These are phyloP conservation scores for Dictyostelium intermedium DNA, from an alignment of 78 protist genomes.

Conservation along the genomic window DNA sequence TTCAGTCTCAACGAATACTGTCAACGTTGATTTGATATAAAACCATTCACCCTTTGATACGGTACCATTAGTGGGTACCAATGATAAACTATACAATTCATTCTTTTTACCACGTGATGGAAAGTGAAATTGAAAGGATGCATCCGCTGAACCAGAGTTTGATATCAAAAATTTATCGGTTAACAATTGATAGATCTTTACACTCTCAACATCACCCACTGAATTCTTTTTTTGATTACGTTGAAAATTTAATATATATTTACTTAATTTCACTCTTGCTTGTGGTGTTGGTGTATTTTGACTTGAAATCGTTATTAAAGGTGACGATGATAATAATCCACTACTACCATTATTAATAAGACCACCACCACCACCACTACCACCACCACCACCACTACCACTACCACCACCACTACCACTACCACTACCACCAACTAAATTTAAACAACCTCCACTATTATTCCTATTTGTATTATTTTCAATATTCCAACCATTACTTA, in stretches of 20 bases:
- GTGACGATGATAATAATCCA: not conserved
- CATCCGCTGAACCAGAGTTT: constrained; percentile 32
- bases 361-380: not conserved
- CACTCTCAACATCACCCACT: not conserved
- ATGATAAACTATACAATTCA: not conserved
- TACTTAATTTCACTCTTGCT: constrained; percentile 13
- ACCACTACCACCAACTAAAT: not conserved
- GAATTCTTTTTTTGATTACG: not conserved
- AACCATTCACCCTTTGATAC: constrained; percentile 64
- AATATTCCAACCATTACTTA: not conserved
- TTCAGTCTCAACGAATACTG: constrained; percentile 63
- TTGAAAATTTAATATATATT: constrained; percentile 19
- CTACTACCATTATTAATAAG: not conserved
- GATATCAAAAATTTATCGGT: constrained; percentile 55
- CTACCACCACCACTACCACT: not conserved
- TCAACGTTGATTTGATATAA: constrained; percentile 36
- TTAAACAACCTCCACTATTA: not conserved
- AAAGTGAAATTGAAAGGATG: constrained; percentile 23
- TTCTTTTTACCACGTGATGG: not conserved
- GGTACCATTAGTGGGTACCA: constrained; percentile 45
- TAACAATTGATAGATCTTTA: constrained; percentile 32
- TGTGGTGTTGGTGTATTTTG: not conserved
- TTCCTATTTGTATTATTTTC: not conserved
- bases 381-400: not conserved
- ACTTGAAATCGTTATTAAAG: not conserved